Conservation (phyloP, 2,329 filamentous ascomycete species). For the Allantophomopsis cytisporea region DNA sequence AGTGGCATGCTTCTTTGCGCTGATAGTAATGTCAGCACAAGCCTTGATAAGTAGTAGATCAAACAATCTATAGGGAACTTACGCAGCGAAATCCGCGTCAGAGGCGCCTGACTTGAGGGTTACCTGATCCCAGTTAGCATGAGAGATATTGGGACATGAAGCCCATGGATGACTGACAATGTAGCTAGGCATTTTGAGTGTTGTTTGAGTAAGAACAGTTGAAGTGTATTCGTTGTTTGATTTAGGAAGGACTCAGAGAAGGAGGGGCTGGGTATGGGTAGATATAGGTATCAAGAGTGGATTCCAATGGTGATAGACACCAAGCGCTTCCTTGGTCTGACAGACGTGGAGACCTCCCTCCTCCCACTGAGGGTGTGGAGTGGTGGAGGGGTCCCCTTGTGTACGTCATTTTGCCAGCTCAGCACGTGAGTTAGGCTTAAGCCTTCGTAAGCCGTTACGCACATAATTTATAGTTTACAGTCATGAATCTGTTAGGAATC, state of each 20-base stretch:
- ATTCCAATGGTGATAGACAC: neutral
- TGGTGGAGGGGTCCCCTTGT: no score
- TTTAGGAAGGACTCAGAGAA: no score
- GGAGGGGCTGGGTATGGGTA: neutral
- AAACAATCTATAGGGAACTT: constrained; percentile 14
- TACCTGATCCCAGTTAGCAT: constrained; percentile 37
- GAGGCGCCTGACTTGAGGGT: constrained; percentile 63
- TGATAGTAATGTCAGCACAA: constrained; percentile 17
- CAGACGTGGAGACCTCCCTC: no score
- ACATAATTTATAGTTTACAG: no score
- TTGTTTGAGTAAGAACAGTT: neutral
- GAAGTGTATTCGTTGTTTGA: neutral
- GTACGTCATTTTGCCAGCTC: neutral
- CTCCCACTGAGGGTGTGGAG: no score
- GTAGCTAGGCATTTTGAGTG: constrained; percentile 7
- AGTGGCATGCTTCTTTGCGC: constrained; percentile 62
- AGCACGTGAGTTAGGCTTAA: neutral
- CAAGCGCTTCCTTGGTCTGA: no score
- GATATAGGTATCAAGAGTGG: neutral
- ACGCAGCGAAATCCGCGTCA: constrained; percentile 54
- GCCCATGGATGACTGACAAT: constrained; percentile 3
- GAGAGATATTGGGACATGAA: constrained; percentile 1
- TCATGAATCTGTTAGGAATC: no score
- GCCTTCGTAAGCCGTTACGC: no score
- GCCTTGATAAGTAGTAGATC: no score